Conservation (phyloP, 2,329 filamentous ascomycete species). For the Colletotrichum godetiae region DNA sequence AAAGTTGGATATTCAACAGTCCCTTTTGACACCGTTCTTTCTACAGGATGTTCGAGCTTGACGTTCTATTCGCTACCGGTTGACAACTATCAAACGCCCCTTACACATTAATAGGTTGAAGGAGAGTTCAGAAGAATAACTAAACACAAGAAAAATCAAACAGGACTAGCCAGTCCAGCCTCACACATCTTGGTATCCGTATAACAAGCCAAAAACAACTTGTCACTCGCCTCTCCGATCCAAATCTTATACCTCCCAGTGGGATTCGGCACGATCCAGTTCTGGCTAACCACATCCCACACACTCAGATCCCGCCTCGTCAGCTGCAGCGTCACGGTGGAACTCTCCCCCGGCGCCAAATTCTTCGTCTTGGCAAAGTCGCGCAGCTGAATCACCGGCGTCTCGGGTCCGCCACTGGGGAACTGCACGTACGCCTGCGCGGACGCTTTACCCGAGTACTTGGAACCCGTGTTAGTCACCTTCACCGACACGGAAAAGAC, state of each 20-base stretch:
- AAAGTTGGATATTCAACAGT: not conserved
- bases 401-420: constrained; percentile 61
- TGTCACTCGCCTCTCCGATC: constrained; percentile 52
- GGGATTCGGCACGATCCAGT: constrained; percentile 68
- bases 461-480: constrained; percentile 64
- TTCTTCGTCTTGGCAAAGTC: constrained; percentile 76
- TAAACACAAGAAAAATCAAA: not conserved
- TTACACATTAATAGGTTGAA: not conserved
- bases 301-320: constrained; percentile 78
- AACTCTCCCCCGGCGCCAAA: constrained; percentile 64
- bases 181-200: constrained; percentile 32
- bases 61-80: no score
- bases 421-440: constrained; percentile 60
- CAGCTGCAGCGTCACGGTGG: constrained; percentile 66
- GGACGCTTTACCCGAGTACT: constrained; percentile 55
- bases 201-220: constrained; percentile 35
- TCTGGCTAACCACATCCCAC: constrained; percentile 75
- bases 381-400: constrained; percentile 74
- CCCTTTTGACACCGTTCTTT: not conserved
- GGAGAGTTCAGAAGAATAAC: not conserved
- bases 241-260: constrained; percentile 52
- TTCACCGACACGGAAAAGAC: constrained; percentile 55
- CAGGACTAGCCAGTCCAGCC: constrained; percentile 21
- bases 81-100: not conserved
- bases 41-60: not conserved